phyloP scores from a whole-genome alignment of 2,329 filamentous ascomycete genomes.

The Pseudogymnoascus pannorum region DNA sequence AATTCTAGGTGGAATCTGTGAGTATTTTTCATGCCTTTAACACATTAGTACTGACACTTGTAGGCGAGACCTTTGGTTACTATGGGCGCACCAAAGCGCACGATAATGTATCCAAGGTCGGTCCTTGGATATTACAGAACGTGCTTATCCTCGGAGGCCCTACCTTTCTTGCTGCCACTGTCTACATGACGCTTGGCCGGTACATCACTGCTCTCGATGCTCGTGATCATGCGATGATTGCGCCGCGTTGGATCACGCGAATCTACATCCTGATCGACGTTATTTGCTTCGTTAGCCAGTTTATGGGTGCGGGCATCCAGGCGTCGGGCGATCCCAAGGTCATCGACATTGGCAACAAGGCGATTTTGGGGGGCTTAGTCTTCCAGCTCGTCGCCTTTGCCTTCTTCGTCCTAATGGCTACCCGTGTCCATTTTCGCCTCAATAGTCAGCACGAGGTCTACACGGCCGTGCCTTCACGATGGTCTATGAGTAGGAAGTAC shows the following conservation, averaged over 20 bases:
- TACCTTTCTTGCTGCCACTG: constrained; percentile 36
- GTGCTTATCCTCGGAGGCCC: constrained; percentile 37
- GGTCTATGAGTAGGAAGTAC: neutral
- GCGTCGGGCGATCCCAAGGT: constrained; percentile 6
- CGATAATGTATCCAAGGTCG: neutral
- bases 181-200: constrained; percentile 41
- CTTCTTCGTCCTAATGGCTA: constrained; percentile 35
- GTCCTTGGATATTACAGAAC: constrained; percentile 34
- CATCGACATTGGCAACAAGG: constrained; percentile 31
- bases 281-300: constrained; percentile 39
- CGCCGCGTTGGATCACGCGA: constrained; percentile 39
- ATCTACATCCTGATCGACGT: constrained; percentile 45
- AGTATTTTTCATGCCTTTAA: neutral
- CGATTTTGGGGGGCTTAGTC: constrained; percentile 41
- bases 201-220: constrained; percentile 33
- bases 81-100: constrained; percentile 2
- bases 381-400: constrained; percentile 44
- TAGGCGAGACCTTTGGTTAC: constrained; percentile 3
- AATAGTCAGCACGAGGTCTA: neutral
- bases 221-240: constrained; percentile 36
- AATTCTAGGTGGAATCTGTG: neutral
- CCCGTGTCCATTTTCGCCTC: neutral
- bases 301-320: constrained; percentile 7
- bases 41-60: neutral
- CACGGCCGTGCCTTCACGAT: neutral